Percentiles rank a stretch among this genome's conserved stretches.
These are phyloP conservation scores for Aspergillus kassunensis DNA, from an alignment of 495 filamentous ascomycete species.

Conservation along the genomic window DNA sequence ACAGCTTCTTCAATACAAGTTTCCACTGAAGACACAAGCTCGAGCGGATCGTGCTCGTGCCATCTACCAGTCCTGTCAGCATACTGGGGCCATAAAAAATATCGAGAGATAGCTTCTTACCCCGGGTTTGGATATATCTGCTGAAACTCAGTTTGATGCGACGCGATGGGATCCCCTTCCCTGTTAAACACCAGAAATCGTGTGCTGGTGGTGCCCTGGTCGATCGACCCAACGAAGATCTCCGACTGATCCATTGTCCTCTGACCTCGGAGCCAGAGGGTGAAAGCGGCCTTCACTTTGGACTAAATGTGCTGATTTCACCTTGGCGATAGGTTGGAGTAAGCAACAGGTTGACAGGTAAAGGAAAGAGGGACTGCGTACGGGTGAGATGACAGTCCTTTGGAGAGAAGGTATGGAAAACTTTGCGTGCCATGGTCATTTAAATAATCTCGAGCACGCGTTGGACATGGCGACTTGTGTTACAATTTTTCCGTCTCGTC, in stretches of 20 bases:
- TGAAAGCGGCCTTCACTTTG: not conserved
- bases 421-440: not conserved
- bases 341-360: not conserved
- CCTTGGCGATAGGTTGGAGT: not conserved
- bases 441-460: constrained; percentile 1
- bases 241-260: constrained; percentile 26
- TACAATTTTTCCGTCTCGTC: constrained; percentile 18
- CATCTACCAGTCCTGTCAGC: constrained; percentile 52
- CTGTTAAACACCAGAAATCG: constrained; percentile 88
- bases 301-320: not conserved
- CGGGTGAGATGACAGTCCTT: not conserved
- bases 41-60: constrained; percentile 88
- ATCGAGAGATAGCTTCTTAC: constrained; percentile 44
- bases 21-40: constrained; percentile 74
- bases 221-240: constrained; percentile 67
- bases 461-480: constrained; percentile 4
- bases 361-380: not conserved
- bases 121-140: constrained; percentile 88
- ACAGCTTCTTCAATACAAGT: constrained; percentile 78
- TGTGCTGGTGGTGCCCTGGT: constrained; percentile 91
- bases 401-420: not conserved
- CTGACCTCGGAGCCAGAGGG: not conserved
- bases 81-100: not conserved
- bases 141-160: constrained; percentile 86
- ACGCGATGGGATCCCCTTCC: constrained; percentile 72